phyloP scores from a whole-genome alignment of 805 yeast species.

The Pichia nanzhaoensis region DNA sequence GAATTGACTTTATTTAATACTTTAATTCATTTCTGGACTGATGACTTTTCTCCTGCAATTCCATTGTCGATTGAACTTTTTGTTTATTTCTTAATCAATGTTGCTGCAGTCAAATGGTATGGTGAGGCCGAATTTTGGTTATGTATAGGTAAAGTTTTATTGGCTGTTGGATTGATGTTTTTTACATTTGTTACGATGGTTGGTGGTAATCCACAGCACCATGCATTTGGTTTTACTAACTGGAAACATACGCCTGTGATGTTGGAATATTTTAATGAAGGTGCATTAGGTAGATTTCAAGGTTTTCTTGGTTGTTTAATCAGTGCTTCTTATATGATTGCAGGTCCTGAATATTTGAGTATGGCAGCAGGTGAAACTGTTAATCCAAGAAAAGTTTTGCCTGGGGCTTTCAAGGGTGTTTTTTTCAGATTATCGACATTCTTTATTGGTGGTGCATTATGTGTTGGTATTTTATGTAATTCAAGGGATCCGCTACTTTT shows the following conservation, averaged over 20 bases:
- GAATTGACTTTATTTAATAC: conserved; percentile 46
- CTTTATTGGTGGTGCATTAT: conserved; percentile 42
- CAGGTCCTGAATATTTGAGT: conserved; percentile 46
- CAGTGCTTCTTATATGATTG: conserved; percentile 68
- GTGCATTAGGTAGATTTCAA: conserved; percentile 38
- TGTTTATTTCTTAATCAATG: conserved; percentile 37
- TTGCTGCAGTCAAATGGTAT: conserved; percentile 41
- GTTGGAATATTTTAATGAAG: conserved; percentile 31
- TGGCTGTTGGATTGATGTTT: conserved; percentile 41
- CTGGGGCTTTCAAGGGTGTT: conserved; percentile 41
- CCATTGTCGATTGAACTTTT: conserved; percentile 37
- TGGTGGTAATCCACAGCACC: conserved; percentile 48
- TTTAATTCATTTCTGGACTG: conserved; percentile 48
- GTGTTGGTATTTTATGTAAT: conserved; percentile 40
- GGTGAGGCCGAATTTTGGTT: conserved; percentile 48
- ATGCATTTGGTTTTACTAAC: conserved; percentile 47
- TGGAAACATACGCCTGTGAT: conserved; percentile 31
- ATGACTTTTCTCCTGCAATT: conserved; percentile 42
- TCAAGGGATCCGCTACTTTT: conserved; percentile 34
- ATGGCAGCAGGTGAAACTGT: conserved; percentile 41
- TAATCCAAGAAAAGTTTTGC: conserved; percentile 40
- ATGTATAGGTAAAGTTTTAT: conserved; percentile 39
- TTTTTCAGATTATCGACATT: conserved; percentile 37
- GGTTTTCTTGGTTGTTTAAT: conserved; percentile 46
- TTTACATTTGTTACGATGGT: conserved; percentile 50